These are phyloP conservation scores for Boletellus dicymbophilus DNA, from an alignment of 1,284 basidiomycete genomes.

Conservation along the genomic window DNA sequence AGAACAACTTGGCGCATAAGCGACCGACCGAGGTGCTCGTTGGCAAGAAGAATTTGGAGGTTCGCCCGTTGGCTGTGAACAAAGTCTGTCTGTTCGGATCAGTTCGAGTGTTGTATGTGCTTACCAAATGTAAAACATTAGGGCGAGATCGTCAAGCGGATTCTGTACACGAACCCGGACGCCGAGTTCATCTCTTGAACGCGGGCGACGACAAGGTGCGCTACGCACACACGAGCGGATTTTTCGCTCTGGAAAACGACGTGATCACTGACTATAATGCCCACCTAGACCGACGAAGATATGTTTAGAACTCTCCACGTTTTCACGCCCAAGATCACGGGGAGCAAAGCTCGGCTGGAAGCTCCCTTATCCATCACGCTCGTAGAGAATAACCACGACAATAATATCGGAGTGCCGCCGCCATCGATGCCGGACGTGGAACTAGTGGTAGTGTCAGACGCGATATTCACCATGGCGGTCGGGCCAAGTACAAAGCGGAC, in stretches of 20 bases:
- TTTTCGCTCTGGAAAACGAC: no score
- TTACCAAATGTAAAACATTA: no score
- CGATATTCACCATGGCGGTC: constrained; percentile 88
- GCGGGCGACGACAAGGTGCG: constrained; percentile 95
- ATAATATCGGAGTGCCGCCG: no score
- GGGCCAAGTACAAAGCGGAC: constrained; percentile 87
- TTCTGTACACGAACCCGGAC: constrained; percentile 91
- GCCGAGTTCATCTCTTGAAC: constrained; percentile 96
- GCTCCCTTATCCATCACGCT: constrained; percentile 77
- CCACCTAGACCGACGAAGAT: constrained; percentile 83
- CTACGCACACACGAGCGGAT: no score
- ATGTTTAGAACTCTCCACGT: constrained; percentile 91
- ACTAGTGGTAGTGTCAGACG: constrained; percentile 64
- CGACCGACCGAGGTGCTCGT: constrained; percentile 91
- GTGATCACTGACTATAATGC: neutral
- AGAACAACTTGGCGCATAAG: constrained; percentile 89
- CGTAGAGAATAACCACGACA: constrained; percentile 38
- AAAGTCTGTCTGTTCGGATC: constrained; percentile 50
- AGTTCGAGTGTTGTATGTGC: no score
- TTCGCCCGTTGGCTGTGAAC: constrained; percentile 92
- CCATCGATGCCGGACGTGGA: constrained; percentile 51
- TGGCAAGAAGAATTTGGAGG: constrained; percentile 99
- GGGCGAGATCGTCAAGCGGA: constrained; percentile 96
- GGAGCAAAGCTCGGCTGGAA: constrained; percentile 56
- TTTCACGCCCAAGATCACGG: constrained; percentile 44